Percentiles rank a stretch among this genome's conserved stretches.
Conservation (phyloP, 257 asterid genomes). For the Fraxinus pennsylvanica region DNA sequence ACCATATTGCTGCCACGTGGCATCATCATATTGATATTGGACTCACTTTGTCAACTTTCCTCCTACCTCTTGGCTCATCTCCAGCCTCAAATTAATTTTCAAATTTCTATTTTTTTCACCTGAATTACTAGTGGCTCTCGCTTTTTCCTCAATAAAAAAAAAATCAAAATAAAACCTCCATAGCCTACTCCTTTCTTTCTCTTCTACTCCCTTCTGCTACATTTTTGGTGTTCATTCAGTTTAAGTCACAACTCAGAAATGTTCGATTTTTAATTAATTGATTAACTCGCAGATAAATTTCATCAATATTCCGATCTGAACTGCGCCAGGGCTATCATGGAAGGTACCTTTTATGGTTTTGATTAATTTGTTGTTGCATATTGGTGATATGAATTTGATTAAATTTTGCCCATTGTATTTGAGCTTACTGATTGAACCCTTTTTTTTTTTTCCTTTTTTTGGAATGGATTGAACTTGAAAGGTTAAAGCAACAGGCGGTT, state of each 20-base stretch:
- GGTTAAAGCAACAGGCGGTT: conserved; percentile 54
- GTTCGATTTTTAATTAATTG: background rate
- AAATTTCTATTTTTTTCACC: conserved; percentile 21
- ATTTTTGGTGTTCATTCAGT: background rate
- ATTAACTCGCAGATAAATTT: background rate
- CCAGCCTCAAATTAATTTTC: conserved; percentile 62
- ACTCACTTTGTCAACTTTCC: background rate
- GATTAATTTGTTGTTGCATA: background rate
- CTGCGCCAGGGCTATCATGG: conserved; percentile 35
- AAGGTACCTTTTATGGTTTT: conserved; percentile 30
- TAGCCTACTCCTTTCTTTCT: background rate
- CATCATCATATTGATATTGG: background rate
- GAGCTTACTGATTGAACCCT: conserved; percentile 42
- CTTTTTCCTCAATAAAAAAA: conserved; percentile 32
- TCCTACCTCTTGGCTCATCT: too few relatives aligned
- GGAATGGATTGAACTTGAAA: conserved; percentile 35
- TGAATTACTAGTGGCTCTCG: conserved; percentile 72
- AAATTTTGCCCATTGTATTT: background rate
- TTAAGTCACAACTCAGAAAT: background rate
- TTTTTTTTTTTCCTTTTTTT: background rate
- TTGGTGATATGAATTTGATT: background rate
- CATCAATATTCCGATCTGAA: conserved; percentile 16
- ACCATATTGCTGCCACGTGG: background rate
- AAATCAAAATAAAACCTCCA: conserved; percentile 28
- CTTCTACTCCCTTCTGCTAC: background rate